A percentile compares a stretch with the other conserved stretches of the same genome.
phyloP scores from a whole-genome alignment of 164 flowering plant species.

The Kalanchoe fedtschenkoi region DNA sequence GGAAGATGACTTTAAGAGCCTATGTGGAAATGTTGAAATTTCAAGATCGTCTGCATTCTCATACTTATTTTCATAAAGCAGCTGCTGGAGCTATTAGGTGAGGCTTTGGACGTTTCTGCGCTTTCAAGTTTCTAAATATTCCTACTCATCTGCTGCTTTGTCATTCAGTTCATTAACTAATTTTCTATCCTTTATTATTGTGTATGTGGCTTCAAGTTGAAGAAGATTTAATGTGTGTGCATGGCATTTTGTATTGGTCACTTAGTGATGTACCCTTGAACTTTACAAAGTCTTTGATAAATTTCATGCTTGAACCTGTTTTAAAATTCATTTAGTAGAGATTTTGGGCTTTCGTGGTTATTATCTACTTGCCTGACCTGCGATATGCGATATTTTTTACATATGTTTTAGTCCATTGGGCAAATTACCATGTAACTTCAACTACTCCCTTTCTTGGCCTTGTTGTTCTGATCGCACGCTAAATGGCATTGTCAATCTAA shows the following conservation, averaged over 20 bases:
- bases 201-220: neutral
- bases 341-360: neutral
- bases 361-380: neutral
- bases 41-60: constrained; percentile 92
- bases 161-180: neutral
- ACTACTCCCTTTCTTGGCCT: too few relatives aligned
- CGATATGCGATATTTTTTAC: neutral
- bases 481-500: too few relatives aligned
- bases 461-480: too few relatives aligned
- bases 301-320: too few relatives aligned
- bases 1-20: constrained; percentile 95
- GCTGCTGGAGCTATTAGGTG: constrained; percentile 94
- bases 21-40: constrained; percentile 94
- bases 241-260: neutral
- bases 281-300: too few relatives aligned
- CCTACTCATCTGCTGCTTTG: neutral
- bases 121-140: neutral
- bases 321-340: neutral
- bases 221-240: neutral
- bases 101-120: constrained; percentile 5
- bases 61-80: constrained; percentile 88
- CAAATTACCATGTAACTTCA: too few relatives aligned
- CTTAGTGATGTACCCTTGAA: neutral
- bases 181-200: neutral
- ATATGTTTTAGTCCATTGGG: too few relatives aligned